Evolutionary conservation across 83 land plant genomes (phyloP), one percentile per base, ranked within the genome.

Genomic region (Isoetes engelmannii): DNA sequence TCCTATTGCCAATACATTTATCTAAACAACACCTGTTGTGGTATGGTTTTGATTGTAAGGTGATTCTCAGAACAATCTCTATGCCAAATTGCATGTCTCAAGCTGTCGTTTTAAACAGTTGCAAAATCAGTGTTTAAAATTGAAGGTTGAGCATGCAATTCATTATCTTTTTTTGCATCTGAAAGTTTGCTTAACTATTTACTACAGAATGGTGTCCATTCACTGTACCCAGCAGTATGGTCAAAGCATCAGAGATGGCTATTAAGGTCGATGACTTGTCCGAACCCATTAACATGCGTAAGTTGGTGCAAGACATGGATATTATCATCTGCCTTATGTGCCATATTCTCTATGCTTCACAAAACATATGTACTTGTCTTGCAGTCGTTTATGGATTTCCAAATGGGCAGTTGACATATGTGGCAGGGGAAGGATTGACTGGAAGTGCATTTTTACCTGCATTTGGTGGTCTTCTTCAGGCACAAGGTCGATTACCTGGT

Each of bases 371-470:
- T n/a, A n/a, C n/a, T n/a, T n/a, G n/a, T 64, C n/a, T 64, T 45
- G 48, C 70, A 70, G 73, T 70, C 73, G 44, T 70, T 70, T 47
- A 60, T 70, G 73, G 73, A 70, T 70, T 60, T 60, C 73, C 73
- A 41, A 70, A 70, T 70, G 73, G 73, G 5, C 73, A 70, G 48
- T 55, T 59, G 8, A 70, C 73, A 4, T 70, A 70, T 44, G 48
- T 70, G 37, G 73, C 73, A 4, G 73, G 73, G 42, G 73, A 70
- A 43, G 73, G 73, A 7, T 20, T 70, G 17, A 42, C 73, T 13
- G 43, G 69, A 8, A 49, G 73, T 43, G 45, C 69, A 37, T 70
- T 59, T 70, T 47, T 70, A 43, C 73, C 69, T 58, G 69, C 48
- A 5, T 70, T 18, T 43, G 73, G 73, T 37, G 73, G 73, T 6